phyloP scores from a whole-genome alignment of 495 filamentous ascomycete species.

The Xylaria curta region DNA sequence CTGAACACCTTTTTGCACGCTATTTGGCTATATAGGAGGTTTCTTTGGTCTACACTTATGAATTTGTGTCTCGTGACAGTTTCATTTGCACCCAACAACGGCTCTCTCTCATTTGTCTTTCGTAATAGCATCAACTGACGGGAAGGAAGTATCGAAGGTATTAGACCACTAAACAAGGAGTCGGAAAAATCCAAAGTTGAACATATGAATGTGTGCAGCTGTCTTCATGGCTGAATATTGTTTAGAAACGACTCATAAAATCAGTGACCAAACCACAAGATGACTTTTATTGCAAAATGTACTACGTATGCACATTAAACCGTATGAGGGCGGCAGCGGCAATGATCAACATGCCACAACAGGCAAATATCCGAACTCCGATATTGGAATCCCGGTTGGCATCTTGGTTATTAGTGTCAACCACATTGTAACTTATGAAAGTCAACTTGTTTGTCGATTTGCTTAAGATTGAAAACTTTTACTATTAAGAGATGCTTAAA shows the following conservation, averaged over 20 bases:
- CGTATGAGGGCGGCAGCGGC: not conserved
- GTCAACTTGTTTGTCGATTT: not conserved
- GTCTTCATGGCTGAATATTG: too few species aligned
- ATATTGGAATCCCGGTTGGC: not conserved
- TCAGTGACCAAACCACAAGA: not conserved
- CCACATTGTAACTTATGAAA: not conserved
- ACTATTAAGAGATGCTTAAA: not conserved
- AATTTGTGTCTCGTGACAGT: not conserved
- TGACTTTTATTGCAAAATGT: not conserved
- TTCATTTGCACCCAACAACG: too few species aligned
- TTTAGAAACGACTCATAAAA: too few species aligned
- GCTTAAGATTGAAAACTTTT: not conserved
- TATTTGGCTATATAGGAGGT: not conserved
- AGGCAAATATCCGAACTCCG: constrained; percentile 14
- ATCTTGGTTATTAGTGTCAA: not conserved
- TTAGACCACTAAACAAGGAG: not conserved
- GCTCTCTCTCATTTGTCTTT: not conserved
- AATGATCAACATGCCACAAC: not conserved
- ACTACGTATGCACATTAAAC: not conserved
- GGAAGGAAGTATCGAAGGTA: not conserved
- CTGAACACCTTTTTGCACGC: not conserved
- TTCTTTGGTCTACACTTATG: not conserved
- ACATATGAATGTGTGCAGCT: not conserved
- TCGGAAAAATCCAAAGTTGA: not conserved
- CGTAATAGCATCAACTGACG: not conserved